phyloP scores from a whole-genome alignment of 1,284 basidiomycete species.

The Sanghuangporus sanghuang region DNA sequence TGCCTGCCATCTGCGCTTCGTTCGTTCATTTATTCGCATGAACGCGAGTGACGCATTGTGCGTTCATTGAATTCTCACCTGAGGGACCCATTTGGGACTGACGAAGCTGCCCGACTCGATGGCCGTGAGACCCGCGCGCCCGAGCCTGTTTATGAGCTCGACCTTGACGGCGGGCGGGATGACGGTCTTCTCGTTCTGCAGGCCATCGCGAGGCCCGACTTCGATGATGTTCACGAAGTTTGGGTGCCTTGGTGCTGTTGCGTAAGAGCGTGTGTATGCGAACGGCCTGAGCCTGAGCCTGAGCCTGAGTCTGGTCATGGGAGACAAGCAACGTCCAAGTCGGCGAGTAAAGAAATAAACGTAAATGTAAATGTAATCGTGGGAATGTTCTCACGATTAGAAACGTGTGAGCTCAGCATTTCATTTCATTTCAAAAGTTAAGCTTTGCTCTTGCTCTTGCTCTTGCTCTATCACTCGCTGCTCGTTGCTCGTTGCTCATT shows the following conservation, averaged over 20 bases:
- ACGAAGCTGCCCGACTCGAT: conserved; percentile 94
- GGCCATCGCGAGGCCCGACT: conserved; percentile 88
- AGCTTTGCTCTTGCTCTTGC: too few relatives aligned
- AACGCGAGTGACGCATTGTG: not conserved
- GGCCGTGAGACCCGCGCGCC: conserved; percentile 60
- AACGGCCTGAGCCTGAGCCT: too few relatives aligned
- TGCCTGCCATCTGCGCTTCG: conserved; percentile 76
- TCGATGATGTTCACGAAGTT: conserved; percentile 75
- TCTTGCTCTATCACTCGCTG: too few relatives aligned
- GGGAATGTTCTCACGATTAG: not conserved
- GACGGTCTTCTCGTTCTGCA: conserved; percentile 84
- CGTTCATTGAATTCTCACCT: conserved; percentile 44
- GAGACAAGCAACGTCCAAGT: not conserved
- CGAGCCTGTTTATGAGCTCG: conserved; percentile 76
- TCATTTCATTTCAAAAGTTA: too few relatives aligned
- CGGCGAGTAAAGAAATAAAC: not conserved
- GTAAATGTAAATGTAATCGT: not conserved
- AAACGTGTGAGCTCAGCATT: not conserved
- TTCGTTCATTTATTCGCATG: not conserved
- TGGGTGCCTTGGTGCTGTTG: not conserved
- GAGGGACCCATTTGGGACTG: conserved; percentile 90
- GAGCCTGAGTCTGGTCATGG: not conserved
- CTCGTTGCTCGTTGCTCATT: too few relatives aligned
- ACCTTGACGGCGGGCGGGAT: conserved; percentile 76
- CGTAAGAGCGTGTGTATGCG: not conserved